Base-by-base conservation (phyloP, 2,329 filamentous ascomycete species). In the Aspergillus novofumigatus region DNA sequence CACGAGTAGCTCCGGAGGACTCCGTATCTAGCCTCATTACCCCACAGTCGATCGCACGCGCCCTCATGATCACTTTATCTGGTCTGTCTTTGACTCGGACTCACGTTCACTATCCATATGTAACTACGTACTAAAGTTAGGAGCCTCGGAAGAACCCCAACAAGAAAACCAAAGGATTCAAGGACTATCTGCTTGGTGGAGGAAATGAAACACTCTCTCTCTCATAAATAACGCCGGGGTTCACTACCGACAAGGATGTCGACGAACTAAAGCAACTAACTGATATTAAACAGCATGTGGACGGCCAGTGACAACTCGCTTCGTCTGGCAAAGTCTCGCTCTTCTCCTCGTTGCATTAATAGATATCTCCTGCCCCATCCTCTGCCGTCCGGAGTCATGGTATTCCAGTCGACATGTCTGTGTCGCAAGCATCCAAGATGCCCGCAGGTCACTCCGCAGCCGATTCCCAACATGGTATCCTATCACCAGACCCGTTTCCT, bases 401-500 rank as follows among this genome's bases (percentile, higher is more conserved):
- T 45, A 17, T 10, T 42, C 8, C 38, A 47, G 10, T 23, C 42
- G 51, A 38, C 23, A 20, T 29, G 26, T 29, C 8, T 3, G 41
- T 44, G 20, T 47, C 42, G 51, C 41, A 29, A 26, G n/a, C 17
- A 23, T 45, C n/a, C 42, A 45, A 45, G 20, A 50, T 49, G 54
- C n/a, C 55, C 48, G 35, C 47, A 17, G 53, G 4, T 23, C 42
- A 45, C 20, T 45, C 9, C 10, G n/a, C 20, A 45, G 20, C 32
- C 42, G 54, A 54, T 51, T 42, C 29, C 41, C 58, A 57, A 21
- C 23, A 55, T 41, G 53, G 41, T n/a, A 26, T 28, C 17, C 44
- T 29, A 10, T 44, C 49, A 8, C 26, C 52, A 4, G 60, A 61
- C 28, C 44, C 61, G 21, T 53, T 62, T 23, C 56, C 63, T 47